Evolutionary conservation across 495 filamentous ascomycete genomes (phyloP).

Genomic region (Pseudotulostoma volvatum): DNA sequence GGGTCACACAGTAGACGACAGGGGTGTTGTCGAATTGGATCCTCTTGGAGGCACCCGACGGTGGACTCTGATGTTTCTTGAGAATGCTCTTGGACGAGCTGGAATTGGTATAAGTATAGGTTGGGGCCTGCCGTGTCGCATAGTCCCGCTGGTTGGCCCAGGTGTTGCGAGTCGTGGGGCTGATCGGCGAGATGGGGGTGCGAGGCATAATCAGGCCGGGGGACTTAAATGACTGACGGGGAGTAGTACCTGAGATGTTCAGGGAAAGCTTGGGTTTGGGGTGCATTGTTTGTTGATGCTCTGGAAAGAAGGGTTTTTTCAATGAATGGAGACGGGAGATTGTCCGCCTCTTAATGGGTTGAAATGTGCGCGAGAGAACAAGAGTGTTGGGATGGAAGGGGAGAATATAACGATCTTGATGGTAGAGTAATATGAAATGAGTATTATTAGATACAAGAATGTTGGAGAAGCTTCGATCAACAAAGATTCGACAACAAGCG

Average conservation of each 20-base stretch:
- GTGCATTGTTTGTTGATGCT: conserved; percentile 25
- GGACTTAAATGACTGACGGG: conserved; percentile 28
- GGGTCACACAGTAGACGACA: conserved; percentile 34
- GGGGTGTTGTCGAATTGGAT: conserved; percentile 33
- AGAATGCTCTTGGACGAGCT: conserved; percentile 36
- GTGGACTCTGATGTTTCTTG: conserved; percentile 22
- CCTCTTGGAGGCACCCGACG: conserved; percentile 16
- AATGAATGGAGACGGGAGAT: conserved; percentile 1
- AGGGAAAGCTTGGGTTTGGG: conserved; percentile 32
- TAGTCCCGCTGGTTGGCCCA: conserved; percentile 21
- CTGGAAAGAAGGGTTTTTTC: conserved; percentile 1
- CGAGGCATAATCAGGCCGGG: conserved; percentile 10
- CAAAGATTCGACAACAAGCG: conserved; percentile 11
- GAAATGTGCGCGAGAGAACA: conserved; percentile 4
- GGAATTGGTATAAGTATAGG: conserved; percentile 29
- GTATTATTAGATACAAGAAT: conserved; percentile 2
- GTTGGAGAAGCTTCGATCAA: conserved; percentile 21
- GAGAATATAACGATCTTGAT: conserved; percentile 1
- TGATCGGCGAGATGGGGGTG: conserved; percentile 30
- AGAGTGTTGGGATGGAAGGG: conserved; percentile 4
- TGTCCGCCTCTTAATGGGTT: background rate
- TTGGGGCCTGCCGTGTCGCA: conserved; percentile 21
- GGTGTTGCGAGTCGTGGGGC: conserved; percentile 24
- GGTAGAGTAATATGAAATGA: conserved; percentile 3
- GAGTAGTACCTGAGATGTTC: conserved; percentile 27